phyloP scores from a whole-genome alignment of 345 rosid genomes.

The Citrus inodora region DNA sequence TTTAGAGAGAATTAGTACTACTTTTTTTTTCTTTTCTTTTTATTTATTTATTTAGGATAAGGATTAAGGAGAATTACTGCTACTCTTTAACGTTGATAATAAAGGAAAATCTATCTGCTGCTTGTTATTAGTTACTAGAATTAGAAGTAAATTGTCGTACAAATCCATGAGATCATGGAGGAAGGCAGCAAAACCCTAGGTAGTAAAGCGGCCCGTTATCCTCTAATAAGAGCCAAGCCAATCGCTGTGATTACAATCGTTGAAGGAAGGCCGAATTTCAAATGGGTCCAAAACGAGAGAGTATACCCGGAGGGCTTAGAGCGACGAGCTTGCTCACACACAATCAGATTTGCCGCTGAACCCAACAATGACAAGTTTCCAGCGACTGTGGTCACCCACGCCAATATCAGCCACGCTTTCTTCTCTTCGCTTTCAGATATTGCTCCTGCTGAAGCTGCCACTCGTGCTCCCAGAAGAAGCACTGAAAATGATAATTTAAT shows the following conservation, averaged over 20 bases:
- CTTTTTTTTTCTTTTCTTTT: too few relatives aligned
- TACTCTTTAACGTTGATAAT: too few relatives aligned
- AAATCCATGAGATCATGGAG: not conserved
- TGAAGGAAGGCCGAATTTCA: constrained; percentile 29
- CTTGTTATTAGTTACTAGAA: not conserved
- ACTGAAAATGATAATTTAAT: constrained; percentile 6
- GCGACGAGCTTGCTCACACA: constrained; percentile 34
- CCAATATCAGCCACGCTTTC: constrained; percentile 32
- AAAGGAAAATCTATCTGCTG: too few relatives aligned
- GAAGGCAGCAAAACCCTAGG: not conserved
- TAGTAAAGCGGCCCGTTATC: not conserved
- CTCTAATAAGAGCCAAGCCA: constrained; percentile 28
- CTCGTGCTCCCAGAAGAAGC: constrained; percentile 29
- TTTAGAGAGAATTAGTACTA: too few relatives aligned
- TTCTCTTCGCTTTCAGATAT: constrained; percentile 20
- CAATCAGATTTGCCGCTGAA: constrained; percentile 32
- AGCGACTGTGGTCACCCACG: constrained; percentile 35
- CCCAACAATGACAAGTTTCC: constrained; percentile 31
- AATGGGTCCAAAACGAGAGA: constrained; percentile 29
- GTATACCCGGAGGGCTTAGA: constrained; percentile 19
- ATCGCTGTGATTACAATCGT: constrained; percentile 24
- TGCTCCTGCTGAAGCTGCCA: constrained; percentile 32
- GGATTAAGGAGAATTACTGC: too few relatives aligned
- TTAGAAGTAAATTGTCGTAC: not conserved
- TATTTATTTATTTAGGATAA: too few relatives aligned